phyloP scores from a whole-genome alignment of 495 filamentous ascomycete species.

The Daldinia caldariorum region DNA sequence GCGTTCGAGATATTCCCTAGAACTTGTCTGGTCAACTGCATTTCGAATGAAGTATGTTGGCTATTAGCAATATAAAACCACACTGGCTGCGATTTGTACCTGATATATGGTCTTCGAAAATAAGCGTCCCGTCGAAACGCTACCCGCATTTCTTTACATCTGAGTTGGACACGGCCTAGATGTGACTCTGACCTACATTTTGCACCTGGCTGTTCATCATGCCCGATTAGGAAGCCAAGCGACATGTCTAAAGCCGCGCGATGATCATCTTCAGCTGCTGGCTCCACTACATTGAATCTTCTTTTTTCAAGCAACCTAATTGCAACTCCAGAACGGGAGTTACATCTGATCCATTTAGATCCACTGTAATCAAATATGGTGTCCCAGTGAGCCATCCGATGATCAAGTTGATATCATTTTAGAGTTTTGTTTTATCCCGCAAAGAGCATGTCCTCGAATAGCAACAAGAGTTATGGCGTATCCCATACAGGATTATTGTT shows the following conservation, averaged over 20 bases:
- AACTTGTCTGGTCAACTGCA: background rate
- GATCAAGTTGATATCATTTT: background rate
- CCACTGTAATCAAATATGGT: background rate
- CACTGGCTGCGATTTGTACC: background rate
- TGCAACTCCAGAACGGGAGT: background rate
- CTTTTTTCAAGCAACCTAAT: background rate
- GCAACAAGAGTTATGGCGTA: background rate
- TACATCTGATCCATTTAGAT: background rate
- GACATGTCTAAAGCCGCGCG: background rate
- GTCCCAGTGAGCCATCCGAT: background rate
- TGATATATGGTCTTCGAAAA: background rate
- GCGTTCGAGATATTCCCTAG: background rate
- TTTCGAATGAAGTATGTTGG: background rate
- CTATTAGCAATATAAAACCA: background rate
- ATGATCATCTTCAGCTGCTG: background rate
- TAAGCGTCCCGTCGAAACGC: background rate
- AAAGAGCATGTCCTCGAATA: background rate
- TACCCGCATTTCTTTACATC: background rate
- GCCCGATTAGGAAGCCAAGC: background rate
- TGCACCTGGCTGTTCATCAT: background rate
- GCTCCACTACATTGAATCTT: background rate
- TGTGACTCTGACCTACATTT: background rate
- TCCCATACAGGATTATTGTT: background rate
- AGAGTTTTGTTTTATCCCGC: background rate
- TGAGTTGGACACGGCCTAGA: background rate